These are phyloP conservation scores for Coemansia sp. DNA, from an alignment of 192 early-diverging fungal species.

Conservation along the genomic window DNA sequence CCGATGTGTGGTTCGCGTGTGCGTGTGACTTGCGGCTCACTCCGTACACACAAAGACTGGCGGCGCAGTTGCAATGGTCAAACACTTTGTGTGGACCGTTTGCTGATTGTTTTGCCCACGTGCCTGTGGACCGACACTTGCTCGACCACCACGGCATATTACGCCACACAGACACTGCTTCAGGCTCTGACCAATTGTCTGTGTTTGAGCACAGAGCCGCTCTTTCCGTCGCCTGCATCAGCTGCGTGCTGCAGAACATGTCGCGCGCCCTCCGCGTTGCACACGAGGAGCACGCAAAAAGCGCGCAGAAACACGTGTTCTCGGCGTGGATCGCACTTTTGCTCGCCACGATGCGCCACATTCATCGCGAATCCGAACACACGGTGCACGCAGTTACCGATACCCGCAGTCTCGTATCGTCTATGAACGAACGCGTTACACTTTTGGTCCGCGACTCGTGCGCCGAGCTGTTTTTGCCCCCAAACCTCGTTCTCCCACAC, in stretches of 20 bases:
- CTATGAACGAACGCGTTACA: conserved; percentile 35
- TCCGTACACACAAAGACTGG: conserved; percentile 25
- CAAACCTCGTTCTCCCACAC: conserved; percentile 8
- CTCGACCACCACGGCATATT: not conserved
- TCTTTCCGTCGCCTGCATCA: conserved; percentile 19
- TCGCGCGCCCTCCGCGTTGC: not conserved
- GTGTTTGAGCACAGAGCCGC: conserved; percentile 16
- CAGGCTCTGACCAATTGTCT: not conserved
- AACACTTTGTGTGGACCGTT: not conserved
- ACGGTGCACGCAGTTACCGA: conserved; percentile 15
- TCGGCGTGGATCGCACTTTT: conserved; percentile 33
- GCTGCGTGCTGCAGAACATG: conserved; percentile 24
- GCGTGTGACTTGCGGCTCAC: conserved; percentile 30
- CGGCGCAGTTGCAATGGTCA: conserved; percentile 30
- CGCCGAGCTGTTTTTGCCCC: conserved; percentile 23
- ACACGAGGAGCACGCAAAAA: not conserved
- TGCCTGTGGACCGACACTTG: conserved; percentile 21
- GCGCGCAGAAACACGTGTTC: conserved; percentile 8
- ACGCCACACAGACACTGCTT: not conserved
- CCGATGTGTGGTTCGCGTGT: conserved; percentile 47
- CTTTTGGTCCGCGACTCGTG: conserved; percentile 26
- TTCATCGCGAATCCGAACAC: conserved; percentile 10
- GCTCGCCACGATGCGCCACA: conserved; percentile 12
- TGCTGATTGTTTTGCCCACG: conserved; percentile 19
- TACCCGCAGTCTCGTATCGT: conserved; percentile 18